These are phyloP conservation scores for Isabelozyma heimii DNA, from an alignment of 805 yeast genomes.

Conservation along the genomic window DNA sequence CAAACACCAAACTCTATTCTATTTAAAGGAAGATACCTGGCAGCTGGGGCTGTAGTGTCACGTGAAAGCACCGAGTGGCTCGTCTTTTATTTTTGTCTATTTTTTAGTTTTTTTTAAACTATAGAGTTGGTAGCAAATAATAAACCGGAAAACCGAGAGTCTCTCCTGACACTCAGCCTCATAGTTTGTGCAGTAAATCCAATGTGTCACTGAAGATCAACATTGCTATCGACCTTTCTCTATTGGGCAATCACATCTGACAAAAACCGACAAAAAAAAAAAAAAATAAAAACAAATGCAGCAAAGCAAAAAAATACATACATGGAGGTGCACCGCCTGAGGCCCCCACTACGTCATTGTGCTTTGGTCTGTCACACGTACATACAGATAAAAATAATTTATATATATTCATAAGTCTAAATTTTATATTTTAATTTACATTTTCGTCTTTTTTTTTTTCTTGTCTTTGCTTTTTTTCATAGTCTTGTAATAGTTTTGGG, in stretches of 20 bases:
- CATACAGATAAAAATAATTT: neutral
- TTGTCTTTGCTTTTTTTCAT: neutral
- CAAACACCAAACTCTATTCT: neutral
- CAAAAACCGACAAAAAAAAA: too few species aligned
- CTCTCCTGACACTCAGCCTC: neutral
- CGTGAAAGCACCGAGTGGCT: neutral
- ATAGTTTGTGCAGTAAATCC: too few species aligned
- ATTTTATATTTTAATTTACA: neutral
- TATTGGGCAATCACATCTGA: neutral
- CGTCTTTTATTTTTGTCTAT: too few species aligned
- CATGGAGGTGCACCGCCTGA: too few species aligned
- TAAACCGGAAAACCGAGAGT: neutral
- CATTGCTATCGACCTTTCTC: neutral
- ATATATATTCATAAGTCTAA: neutral
- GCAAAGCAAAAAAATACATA: too few species aligned
- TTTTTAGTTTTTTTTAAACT: too few species aligned
- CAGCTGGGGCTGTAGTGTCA: neutral
- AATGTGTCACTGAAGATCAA: neutral
- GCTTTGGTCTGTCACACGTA: neutral
- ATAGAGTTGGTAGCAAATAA: too few species aligned
- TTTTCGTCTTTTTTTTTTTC: neutral
- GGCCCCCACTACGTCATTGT: neutral
- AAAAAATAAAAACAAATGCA: too few species aligned
- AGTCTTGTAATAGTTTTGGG: neutral
- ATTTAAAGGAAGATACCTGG: neutral